These are phyloP conservation scores for Silene conica DNA, from an alignment of 148 eudicot genomes.

Conservation along the genomic window DNA sequence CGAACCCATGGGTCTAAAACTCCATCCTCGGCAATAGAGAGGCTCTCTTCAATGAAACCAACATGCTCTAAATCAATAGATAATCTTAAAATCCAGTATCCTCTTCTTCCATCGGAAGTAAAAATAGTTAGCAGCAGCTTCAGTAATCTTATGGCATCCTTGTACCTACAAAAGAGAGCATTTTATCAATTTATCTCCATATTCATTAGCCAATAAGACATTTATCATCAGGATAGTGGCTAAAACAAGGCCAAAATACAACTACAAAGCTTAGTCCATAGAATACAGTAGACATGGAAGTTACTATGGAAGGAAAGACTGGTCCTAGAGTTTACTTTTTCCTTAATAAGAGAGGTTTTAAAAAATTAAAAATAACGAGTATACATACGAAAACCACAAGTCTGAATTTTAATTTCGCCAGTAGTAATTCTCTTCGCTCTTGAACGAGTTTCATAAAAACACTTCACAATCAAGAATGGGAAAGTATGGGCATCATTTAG, in stretches of 20 bases:
- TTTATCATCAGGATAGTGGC: neutral
- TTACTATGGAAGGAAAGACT: neutral
- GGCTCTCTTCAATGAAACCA: conserved; percentile 69
- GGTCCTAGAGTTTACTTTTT: neutral
- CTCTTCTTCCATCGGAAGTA: conserved; percentile 73
- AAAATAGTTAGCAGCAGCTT: conserved; percentile 48
- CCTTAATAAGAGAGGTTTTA: neutral
- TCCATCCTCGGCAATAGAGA: conserved; percentile 73
- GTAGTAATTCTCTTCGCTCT: neutral
- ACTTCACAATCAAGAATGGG: neutral
- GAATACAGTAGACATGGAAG: neutral
- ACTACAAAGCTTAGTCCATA: neutral
- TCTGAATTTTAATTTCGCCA: neutral
- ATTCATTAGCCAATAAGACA: neutral
- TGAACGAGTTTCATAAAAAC: neutral
- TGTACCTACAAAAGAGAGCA: conserved; percentile 45
- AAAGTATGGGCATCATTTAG: neutral
- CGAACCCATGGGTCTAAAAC: conserved; percentile 80
- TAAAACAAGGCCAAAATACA: neutral
- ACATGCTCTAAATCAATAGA: conserved; percentile 85
- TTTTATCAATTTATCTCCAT: neutral
- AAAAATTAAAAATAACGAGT: neutral
- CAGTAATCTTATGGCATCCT: conserved; percentile 65
- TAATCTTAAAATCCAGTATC: conserved; percentile 91
- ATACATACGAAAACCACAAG: neutral